Conservation (phyloP, 345 rosid species). For the Cardamine resedifolia region DNA sequence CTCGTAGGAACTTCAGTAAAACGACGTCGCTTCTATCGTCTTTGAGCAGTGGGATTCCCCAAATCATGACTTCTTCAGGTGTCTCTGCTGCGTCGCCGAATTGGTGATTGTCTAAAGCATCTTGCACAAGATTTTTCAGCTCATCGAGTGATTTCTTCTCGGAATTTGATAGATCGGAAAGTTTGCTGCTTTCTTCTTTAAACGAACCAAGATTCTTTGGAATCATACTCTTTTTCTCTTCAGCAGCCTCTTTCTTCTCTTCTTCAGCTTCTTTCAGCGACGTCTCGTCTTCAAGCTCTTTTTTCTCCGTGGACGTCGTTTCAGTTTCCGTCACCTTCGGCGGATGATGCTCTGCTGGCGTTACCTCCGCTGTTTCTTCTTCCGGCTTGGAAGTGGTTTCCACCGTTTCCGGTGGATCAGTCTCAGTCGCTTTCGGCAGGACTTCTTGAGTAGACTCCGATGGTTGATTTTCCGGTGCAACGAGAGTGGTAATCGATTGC, state of each 20-base stretch:
- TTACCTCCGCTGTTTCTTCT: conserved; percentile 32
- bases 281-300: conserved; percentile 8
- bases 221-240: conserved; percentile 33
- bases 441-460: conserved; percentile 30
- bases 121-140: conserved; percentile 47
- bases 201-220: conserved; percentile 54
- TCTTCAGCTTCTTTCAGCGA: background rate
- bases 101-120: conserved; percentile 43
- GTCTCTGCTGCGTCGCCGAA: conserved; percentile 20
- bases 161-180: conserved; percentile 57
- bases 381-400: background rate
- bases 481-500: conserved; percentile 28
- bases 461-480: conserved; percentile 24
- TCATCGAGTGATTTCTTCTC: conserved; percentile 55
- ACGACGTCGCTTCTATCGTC: conserved; percentile 82
- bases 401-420: conserved; percentile 4
- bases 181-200: conserved; percentile 69
- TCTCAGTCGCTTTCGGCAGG: background rate
- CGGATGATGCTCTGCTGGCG: conserved; percentile 28
- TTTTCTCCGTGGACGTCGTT: conserved; percentile 46
- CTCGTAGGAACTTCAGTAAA: conserved; percentile 74
- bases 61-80: conserved; percentile 58
- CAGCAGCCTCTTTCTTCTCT: conserved; percentile 16
- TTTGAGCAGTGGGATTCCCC: conserved; percentile 74
- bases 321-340: conserved; percentile 34